A percentile compares a stretch with the other conserved stretches of the same genome.
phyloP scores from a whole-genome alignment of 2,329 filamentous ascomycete species.

The Apiospora phragmitis region DNA sequence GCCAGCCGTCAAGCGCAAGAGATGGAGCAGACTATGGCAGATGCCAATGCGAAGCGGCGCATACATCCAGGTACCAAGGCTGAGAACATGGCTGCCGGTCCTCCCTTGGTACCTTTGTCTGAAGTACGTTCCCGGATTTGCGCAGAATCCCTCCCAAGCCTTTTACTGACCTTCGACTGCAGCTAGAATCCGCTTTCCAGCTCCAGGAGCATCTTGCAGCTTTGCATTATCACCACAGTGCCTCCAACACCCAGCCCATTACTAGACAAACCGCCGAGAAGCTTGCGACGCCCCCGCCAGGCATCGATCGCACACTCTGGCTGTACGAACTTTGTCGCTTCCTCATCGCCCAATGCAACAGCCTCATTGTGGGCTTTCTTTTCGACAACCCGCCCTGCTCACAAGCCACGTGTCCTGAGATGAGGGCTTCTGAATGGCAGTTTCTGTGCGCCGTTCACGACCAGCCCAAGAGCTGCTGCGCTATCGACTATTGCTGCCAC shows the following conservation, averaged over 20 bases:
- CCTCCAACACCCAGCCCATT: constrained; percentile 67
- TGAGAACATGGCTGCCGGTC: constrained; percentile 90
- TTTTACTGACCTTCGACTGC: constrained; percentile 47
- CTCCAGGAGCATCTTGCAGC: constrained; percentile 96
- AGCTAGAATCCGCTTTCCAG: constrained; percentile 97
- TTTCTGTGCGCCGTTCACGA: constrained; percentile 98
- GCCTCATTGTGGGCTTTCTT: constrained; percentile 88
- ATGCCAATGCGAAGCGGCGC: constrained; percentile 75
- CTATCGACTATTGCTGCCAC: constrained; percentile 98
- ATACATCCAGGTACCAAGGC: constrained; percentile 92
- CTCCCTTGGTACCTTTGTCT: constrained; percentile 80
- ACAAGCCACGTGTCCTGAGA: constrained; percentile 87
- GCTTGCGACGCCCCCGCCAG: constrained; percentile 77
- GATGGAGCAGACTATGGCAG: constrained; percentile 64
- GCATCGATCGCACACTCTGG: constrained; percentile 87
- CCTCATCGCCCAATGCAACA: constrained; percentile 91
- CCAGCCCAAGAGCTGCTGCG: constrained; percentile 93
- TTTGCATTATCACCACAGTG: constrained; percentile 79
- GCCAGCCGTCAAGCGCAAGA: constrained; percentile 59
- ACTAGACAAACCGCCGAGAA: constrained; percentile 72
- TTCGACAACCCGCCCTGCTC: constrained; percentile 90
- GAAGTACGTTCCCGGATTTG: constrained; percentile 61
- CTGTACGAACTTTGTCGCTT: constrained; percentile 97
- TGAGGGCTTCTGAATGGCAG: constrained; percentile 99
- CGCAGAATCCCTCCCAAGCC: neutral